A percentile compares a stretch with the other conserved stretches of the same genome.
These are phyloP conservation scores for Mariannaea elegans DNA, from an alignment of 2,329 filamentous ascomycete species.

Conservation along the genomic window DNA sequence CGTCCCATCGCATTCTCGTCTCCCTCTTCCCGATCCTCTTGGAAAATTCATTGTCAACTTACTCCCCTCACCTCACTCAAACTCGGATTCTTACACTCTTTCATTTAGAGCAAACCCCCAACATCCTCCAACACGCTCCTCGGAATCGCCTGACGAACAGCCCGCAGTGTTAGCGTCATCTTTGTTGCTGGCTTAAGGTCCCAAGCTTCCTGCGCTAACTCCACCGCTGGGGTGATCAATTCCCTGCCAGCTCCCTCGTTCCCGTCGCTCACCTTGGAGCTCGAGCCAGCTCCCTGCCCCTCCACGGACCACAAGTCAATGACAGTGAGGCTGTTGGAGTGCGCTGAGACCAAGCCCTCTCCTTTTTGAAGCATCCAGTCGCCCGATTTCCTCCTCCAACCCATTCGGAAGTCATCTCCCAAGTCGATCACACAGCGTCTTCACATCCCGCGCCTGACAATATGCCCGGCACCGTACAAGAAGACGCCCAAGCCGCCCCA, in stretches of 20 bases:
- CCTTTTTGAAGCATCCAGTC: conserved; percentile 6
- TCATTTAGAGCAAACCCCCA: conserved; percentile 19
- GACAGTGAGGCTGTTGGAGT: conserved; percentile 29
- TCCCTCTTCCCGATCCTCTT: conserved; percentile 21
- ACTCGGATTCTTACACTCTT: not conserved
- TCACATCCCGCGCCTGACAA: conserved; percentile 20
- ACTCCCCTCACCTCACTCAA: not conserved
- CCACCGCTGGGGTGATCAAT: conserved; percentile 39
- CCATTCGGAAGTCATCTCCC: not conserved
- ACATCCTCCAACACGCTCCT: conserved; percentile 21
- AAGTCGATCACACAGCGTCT: not conserved
- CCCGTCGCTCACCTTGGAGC: conserved; percentile 23
- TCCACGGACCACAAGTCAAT: conserved; percentile 34
- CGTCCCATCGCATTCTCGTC: too few relatives aligned
- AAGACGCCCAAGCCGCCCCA: conserved; percentile 44
- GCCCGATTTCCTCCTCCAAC: not conserved
- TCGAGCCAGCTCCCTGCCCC: conserved; percentile 38
- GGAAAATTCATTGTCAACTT: not conserved
- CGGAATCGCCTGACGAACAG: conserved; percentile 37
- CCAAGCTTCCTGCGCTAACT: conserved; percentile 40
- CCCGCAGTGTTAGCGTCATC: conserved; percentile 40
- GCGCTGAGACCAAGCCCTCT: conserved; percentile 27
- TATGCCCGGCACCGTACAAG: conserved; percentile 50
- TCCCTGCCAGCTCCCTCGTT: conserved; percentile 27
- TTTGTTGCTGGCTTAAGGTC: conserved; percentile 29